Base-by-base conservation (phyloP, 208 protist species). In the Endotrypanum monterogeii region DNA sequence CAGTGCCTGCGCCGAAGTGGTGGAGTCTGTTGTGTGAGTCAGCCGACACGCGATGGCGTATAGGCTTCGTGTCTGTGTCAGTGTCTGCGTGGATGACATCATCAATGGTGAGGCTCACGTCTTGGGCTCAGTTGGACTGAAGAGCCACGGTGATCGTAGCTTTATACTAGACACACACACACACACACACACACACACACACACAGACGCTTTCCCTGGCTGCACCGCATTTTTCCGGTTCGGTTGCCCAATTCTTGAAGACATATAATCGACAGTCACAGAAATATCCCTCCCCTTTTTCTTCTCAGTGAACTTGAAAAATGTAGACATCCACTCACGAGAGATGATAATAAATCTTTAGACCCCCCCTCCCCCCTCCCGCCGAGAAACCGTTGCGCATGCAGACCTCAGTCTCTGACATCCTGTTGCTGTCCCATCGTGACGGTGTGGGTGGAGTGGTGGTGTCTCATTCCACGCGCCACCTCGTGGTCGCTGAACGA, bases 1-100 rank as follows among this genome's bases (percentile, higher is more conserved):
- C 23, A 54, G 41, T n/a, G 76, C 76, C 4, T 81, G 76, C 37
- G 57, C 71, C 18, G 62, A 65, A 9, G 16, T 62, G 35, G n/a
- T 32, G 55, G 32, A 50, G 46, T 46, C 50, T 30, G 50, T 50
- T 16, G 48, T 56, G 66, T 58, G 50, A 70, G 25, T 5, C 12
- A 23, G 28, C 44, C 16, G 4, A 39, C 25, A 54, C 11, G n/a
- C n/a, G 63, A 8, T 39, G 44, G 39, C 3, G 39, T 35, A 39
- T 25, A 23, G 16, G 14, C 35, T 46, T 3, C 0, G 2, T 18
- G 23, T 5, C 1, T 28, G 54, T 28, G 44, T 48, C 0, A 11
- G 12, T 4, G 56, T 20, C 14, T 0, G 56, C 20, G 44, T 20
- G 37, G 25, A 14, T 51, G 44, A n/a, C 44, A 37, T 54, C 12